Percentiles rank a stretch among this genome's conserved stretches.
phyloP scores from a whole-genome alignment of 2,329 filamentous ascomycete species.

The Xylariaceae sp. region DNA sequence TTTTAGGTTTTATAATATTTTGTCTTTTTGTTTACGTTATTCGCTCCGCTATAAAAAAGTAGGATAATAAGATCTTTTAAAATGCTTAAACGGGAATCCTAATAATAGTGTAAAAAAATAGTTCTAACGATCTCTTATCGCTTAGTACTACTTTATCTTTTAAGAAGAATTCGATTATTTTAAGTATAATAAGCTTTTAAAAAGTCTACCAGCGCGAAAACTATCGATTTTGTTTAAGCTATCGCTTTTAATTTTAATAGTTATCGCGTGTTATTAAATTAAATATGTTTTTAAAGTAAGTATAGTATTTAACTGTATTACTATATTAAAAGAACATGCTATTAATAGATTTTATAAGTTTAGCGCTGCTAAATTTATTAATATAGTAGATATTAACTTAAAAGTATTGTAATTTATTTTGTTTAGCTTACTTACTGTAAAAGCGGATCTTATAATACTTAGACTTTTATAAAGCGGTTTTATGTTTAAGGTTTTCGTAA shows the following conservation, averaged over 20 bases:
- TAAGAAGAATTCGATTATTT: slow-evolving; percentile 3
- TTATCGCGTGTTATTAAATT: too few relatives aligned
- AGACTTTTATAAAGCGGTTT: neutral
- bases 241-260: too few relatives aligned
- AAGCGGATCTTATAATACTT: slow-evolving; percentile 2
- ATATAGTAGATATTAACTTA: slow-evolving; percentile 7
- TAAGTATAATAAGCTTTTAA: slow-evolving; percentile 13
- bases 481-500: neutral
- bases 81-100: slow-evolving; percentile 1
- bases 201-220: slow-evolving; percentile 11
- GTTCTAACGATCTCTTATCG: slow-evolving; percentile 1
- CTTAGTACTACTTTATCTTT: neutral
- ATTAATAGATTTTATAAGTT: slow-evolving; percentile 11
- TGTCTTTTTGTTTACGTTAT: slow-evolving; percentile 16
- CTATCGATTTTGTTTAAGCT: slow-evolving; percentile 2
- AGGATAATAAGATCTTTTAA: neutral
- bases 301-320: neutral
- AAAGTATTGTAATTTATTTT: neutral
- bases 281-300: neutral
- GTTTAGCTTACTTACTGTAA: neutral
- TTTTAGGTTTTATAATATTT: slow-evolving; percentile 25
- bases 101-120: neutral
- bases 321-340: slow-evolving; percentile 16
- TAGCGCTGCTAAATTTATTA: neutral
- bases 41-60: slow-evolving; percentile 5